A percentile compares a stretch with the other conserved stretches of the same genome.
These are phyloP conservation scores for Talaromyces verruculosus DNA, from an alignment of 2,329 filamentous ascomycete species.

Conservation along the genomic window DNA sequence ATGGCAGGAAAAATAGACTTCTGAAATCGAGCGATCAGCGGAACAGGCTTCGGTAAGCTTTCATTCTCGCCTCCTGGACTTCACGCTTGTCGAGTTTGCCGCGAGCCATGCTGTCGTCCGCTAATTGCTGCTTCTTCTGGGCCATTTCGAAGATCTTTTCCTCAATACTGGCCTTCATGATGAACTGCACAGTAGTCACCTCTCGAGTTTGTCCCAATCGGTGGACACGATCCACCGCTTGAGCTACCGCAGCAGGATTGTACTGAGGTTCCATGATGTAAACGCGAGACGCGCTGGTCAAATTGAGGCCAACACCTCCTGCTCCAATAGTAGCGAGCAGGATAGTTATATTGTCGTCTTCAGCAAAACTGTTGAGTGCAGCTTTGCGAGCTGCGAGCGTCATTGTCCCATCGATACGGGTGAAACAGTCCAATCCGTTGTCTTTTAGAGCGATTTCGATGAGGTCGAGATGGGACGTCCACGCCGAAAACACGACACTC, in stretches of 20 bases:
- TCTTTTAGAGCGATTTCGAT: constrained; percentile 77
- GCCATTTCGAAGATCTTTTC: constrained; percentile 89
- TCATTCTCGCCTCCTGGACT: constrained; percentile 63
- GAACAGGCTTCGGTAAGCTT: constrained; percentile 62
- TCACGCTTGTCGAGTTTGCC: constrained; percentile 60
- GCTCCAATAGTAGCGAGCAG: constrained; percentile 92
- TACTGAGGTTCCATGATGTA: constrained; percentile 99
- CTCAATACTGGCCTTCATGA: constrained; percentile 89
- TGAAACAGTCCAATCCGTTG: constrained; percentile 57
- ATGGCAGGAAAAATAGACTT: background rate
- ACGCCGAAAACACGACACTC: constrained; percentile 92
- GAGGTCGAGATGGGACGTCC: constrained; percentile 91
- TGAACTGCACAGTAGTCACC: constrained; percentile 82
- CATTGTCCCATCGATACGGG: constrained; percentile 90
- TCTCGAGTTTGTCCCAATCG: constrained; percentile 85
- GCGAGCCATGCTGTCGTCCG: constrained; percentile 79
- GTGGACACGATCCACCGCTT: constrained; percentile 91
- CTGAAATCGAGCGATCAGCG: constrained; percentile 30
- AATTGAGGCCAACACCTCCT: constrained; percentile 85
- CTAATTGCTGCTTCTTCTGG: constrained; percentile 87
- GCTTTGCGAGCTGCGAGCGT: constrained; percentile 68
- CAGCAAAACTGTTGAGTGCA: constrained; percentile 75
- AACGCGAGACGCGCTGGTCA: constrained; percentile 80
- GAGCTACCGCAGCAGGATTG: constrained; percentile 91
- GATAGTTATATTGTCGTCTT: constrained; percentile 68